Conservation (phyloP, 2,329 filamentous ascomycete species). For the Verticillium klebahnii region DNA sequence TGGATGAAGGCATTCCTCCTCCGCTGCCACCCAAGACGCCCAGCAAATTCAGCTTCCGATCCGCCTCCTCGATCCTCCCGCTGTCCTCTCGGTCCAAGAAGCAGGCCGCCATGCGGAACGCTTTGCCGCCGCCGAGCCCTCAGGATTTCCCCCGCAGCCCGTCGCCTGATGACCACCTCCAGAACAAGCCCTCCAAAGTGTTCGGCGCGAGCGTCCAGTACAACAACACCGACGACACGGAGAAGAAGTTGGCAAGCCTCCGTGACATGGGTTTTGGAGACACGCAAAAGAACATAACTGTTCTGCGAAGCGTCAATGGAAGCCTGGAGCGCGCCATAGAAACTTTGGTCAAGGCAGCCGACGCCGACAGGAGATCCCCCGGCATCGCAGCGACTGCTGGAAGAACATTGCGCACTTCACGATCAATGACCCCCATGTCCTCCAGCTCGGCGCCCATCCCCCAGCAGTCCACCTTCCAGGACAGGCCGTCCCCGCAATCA, state of each 20-base stretch:
- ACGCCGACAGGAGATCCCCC: conserved; percentile 48
- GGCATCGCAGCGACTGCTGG: conserved; percentile 29
- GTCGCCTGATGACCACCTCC: conserved; percentile 29
- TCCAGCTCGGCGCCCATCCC: conserved; percentile 22
- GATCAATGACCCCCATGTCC: conserved; percentile 51
- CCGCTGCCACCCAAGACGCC: conserved; percentile 60
- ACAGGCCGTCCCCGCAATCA: conserved; percentile 15
- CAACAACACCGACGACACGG: conserved; percentile 53
- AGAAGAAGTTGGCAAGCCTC: conserved; percentile 71
- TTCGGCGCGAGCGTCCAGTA: conserved; percentile 66
- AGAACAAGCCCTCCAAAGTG: conserved; percentile 61
- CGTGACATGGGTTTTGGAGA: conserved; percentile 92
- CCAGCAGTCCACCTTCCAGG: conserved; percentile 18
- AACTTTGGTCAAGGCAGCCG: conserved; percentile 75
- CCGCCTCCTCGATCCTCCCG: conserved; percentile 64
- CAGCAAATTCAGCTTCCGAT: conserved; percentile 56
- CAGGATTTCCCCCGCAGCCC: conserved; percentile 22
- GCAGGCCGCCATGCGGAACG: conserved; percentile 25
- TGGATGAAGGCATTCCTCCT: conserved; percentile 55
- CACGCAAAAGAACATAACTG: conserved; percentile 71
- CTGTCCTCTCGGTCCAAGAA: conserved; percentile 58
- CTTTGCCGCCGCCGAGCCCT: conserved; percentile 12
- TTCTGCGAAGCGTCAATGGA: conserved; percentile 78
- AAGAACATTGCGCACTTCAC: conserved; percentile 40
- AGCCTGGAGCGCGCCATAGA: conserved; percentile 85